Evolutionary conservation across 306 rosid genomes (phyloP), one percentile per base, ranked within the genome.

Genomic region (Nissolia schottii): DNA sequence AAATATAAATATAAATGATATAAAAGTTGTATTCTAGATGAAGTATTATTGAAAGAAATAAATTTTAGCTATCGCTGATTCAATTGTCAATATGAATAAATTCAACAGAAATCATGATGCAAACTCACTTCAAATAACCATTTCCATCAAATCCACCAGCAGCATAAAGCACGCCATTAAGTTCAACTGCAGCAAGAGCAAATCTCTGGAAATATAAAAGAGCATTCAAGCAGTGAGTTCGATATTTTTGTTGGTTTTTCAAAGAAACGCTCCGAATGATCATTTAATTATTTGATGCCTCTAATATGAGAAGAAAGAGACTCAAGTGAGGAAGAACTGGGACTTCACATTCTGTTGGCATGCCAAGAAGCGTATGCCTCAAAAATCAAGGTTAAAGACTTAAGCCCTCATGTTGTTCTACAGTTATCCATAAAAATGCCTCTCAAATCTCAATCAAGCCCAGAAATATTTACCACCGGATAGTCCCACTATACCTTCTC

Each of bases 91-190:
- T 37, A 37, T 37, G 43, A 28, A 74, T 46, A 13, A 53, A 38
- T 57, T 67, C 22, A 46, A 70, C 19, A 18, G 60, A 66, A 73
- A 77, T 31, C 15, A 57, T 29, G 61, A 12, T 58, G 56, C 54
- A 57, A 48, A 67, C 96, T 86, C 71, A 91, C 99, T 73, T 82
- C 66, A 91, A 62, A 81, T 94, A 91, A 79, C 71, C 79, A 31
- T 13, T 75, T 63, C 96, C 99, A 76, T 91, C 95, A 77, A 13
- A 91, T 46, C 99, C 99, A 6, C 99, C 99, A 29, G 91, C 81
- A 61, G 92, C 97, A 27, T 94, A 94, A 66, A 94, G 67, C 46
- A 65, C 86, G 2, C 93, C 93, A 12, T 86, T 85, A 76, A 88
- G 89, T 76, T 86, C 99, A 38, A 71, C 96, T 0, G 93, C 95